Evolutionary conservation across 2,329 filamentous ascomycete genomes (phyloP).

Genomic region (Colletotrichum simmondsii): DNA sequence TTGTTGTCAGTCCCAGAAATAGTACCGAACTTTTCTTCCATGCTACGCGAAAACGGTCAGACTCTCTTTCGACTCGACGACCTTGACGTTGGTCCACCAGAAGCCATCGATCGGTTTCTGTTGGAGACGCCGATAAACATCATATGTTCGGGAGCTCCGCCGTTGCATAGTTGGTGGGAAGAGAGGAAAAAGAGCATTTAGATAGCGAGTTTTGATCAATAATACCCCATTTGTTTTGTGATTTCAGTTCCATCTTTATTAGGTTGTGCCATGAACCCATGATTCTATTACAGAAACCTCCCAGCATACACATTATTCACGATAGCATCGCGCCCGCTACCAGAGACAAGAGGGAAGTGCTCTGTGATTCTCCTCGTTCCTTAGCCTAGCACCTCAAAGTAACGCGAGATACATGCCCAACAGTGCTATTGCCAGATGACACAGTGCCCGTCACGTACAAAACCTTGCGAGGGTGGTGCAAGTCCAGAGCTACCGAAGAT

Average conservation of each 20-base stretch:
- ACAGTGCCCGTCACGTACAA: background rate
- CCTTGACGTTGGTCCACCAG: slow-evolving; percentile 1
- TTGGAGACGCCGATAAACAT: slow-evolving; percentile 24
- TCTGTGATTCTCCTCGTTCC: background rate
- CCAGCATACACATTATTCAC: no score
- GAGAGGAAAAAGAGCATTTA: slow-evolving; percentile 3
- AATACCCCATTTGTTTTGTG: background rate
- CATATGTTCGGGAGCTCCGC: slow-evolving; percentile 14
- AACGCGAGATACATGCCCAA: slow-evolving; percentile 5
- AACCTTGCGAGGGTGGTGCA: background rate
- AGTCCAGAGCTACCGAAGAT: background rate
- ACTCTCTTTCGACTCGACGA: slow-evolving; percentile 1
- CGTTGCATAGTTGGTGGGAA: slow-evolving; percentile 18
- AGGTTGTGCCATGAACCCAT: no score
- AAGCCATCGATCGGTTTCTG: slow-evolving; percentile 13
- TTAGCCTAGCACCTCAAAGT: background rate
- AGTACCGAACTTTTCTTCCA: background rate
- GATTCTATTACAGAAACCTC: no score
- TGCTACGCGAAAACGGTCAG: background rate
- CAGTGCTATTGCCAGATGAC: background rate
- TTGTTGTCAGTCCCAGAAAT: background rate
- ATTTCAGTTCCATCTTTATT: background rate
- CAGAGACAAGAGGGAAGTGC: background rate
- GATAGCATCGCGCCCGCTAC: background rate
- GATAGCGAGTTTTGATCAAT: background rate